Percentiles rank a stretch among this genome's conserved stretches.
phyloP scores from a whole-genome alignment of 352 stramenopile genomes.

The Globisporangium perplexum region DNA sequence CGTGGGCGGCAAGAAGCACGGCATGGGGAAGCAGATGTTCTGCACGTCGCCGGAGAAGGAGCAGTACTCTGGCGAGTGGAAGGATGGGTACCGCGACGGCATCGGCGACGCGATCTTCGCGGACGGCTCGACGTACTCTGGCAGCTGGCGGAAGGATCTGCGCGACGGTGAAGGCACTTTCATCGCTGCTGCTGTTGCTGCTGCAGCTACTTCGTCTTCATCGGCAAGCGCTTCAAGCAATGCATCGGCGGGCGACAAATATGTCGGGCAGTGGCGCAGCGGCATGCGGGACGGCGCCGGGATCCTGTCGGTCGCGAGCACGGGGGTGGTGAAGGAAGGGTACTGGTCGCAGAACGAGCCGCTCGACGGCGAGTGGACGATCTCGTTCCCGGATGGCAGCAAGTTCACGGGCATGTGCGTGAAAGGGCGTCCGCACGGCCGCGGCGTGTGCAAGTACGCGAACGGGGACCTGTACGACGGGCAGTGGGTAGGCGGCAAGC shows the following conservation, averaged over 20 bases:
- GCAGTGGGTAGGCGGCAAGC: conserved; percentile 75
- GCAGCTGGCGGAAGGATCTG: conserved; percentile 44
- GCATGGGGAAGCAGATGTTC: conserved; percentile 46
- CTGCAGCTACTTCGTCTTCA: neutral
- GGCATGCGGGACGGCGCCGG: conserved; percentile 49
- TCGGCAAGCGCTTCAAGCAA: neutral
- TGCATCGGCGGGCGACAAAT: conserved; percentile 47
- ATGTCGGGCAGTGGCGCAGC: conserved; percentile 61
- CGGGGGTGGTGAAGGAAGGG: conserved; percentile 63
- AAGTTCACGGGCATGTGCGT: conserved; percentile 72
- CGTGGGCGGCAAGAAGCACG: conserved; percentile 63
- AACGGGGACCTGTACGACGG: conserved; percentile 83
- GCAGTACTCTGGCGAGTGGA: conserved; percentile 65
- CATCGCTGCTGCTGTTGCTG: neutral
- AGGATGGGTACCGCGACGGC: conserved; percentile 42
- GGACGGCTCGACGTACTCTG: conserved; percentile 53
- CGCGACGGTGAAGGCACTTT: conserved; percentile 65
- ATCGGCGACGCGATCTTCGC: conserved; percentile 48
- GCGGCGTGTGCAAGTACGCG: conserved; percentile 74
- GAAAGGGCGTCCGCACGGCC: conserved; percentile 54
- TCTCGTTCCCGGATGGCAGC: conserved; percentile 66
- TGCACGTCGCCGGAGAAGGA: conserved; percentile 18
- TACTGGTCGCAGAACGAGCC: conserved; percentile 49
- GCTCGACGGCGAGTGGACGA: conserved; percentile 69
- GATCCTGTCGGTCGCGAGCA: conserved; percentile 32